Conservation (phyloP, 352 stramenopile species). For the Phytophthora cajani region DNA sequence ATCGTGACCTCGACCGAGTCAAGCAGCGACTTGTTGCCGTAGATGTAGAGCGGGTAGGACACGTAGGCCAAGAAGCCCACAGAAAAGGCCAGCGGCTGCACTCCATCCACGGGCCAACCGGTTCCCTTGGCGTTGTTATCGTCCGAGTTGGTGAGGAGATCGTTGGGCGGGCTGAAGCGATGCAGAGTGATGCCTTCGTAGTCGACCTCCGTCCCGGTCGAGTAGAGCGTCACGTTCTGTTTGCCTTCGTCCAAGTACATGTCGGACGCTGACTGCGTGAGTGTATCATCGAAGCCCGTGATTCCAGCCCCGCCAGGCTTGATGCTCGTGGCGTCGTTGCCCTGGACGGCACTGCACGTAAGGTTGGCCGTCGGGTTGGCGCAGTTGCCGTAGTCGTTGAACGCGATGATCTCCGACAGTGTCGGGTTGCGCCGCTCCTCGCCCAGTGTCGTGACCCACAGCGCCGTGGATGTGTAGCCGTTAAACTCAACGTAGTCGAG, state of each 20-base stretch:
- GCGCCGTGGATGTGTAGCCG: conserved; percentile 43
- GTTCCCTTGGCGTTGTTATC: conserved; percentile 50
- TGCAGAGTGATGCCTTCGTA: conserved; percentile 52
- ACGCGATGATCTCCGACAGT: conserved; percentile 57
- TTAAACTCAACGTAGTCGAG: conserved; percentile 71
- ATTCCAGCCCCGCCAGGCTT: conserved; percentile 48
- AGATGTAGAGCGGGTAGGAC: conserved; percentile 72
- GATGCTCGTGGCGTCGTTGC: conserved; percentile 49
- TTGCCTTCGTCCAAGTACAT: conserved; percentile 58
- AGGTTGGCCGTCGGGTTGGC: conserved; percentile 52
- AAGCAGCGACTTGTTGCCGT: conserved; percentile 57
- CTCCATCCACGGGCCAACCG: conserved; percentile 64
- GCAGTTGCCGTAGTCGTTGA: conserved; percentile 63
- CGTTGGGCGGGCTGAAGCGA: conserved; percentile 49
- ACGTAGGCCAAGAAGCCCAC: conserved; percentile 70
- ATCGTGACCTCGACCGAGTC: conserved; percentile 61
- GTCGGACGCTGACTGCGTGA: conserved; percentile 22
- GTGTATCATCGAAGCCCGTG: conserved; percentile 46
- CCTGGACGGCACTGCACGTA: conserved; percentile 53
- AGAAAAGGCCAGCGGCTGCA: conserved; percentile 70
- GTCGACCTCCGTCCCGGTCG: conserved; percentile 45
- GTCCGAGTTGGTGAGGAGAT: conserved; percentile 39
- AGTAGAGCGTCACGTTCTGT: conserved; percentile 57
- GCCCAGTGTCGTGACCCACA: conserved; percentile 62
- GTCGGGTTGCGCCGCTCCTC: conserved; percentile 64